Percentiles rank a stretch among this genome's conserved stretches.
phyloP scores from a whole-genome alignment of 768 basidiomycete species.

The Grammothele lineata region DNA sequence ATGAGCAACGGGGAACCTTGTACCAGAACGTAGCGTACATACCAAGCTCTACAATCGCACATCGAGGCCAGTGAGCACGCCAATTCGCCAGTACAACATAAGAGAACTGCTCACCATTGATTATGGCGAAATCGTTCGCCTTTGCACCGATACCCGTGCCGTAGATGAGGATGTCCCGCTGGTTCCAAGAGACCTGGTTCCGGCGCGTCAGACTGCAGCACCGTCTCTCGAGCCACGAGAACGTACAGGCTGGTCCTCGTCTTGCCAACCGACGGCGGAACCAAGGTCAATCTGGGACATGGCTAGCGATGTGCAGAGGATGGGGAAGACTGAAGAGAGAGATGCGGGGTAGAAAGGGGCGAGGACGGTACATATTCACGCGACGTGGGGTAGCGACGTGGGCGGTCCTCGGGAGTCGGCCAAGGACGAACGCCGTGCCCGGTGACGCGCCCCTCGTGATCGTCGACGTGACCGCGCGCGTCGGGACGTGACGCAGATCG shows the following conservation, averaged over 20 bases:
- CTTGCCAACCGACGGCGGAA: constrained; percentile 59
- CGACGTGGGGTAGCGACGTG: too few relatives aligned
- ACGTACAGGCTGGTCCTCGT: constrained; percentile 51
- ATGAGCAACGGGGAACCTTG: neutral
- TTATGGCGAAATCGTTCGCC: constrained; percentile 59
- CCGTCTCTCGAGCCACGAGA: neutral
- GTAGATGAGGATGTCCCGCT: constrained; percentile 76
- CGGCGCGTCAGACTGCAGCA: too few relatives aligned
- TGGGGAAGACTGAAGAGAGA: neutral
- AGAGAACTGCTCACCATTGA: constrained; percentile 68
- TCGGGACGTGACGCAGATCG: neutral
- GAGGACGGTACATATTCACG: neutral
- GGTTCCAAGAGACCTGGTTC: constrained; percentile 77
- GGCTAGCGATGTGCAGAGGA: neutral
- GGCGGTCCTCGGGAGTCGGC: too few relatives aligned
- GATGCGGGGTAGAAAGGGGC: neutral
- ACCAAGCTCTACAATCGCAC: constrained; percentile 29
- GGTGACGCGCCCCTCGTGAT: constrained; percentile 8
- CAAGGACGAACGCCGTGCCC: too few relatives aligned
- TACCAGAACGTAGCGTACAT: too few relatives aligned
- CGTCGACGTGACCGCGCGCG: neutral
- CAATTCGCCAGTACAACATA: neutral
- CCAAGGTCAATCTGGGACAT: constrained; percentile 56
- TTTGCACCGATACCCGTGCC: constrained; percentile 82
- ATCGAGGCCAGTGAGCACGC: too few relatives aligned